phyloP scores from a whole-genome alignment of 2,329 filamentous ascomycete species.

The Cladophialophora carrionii region DNA sequence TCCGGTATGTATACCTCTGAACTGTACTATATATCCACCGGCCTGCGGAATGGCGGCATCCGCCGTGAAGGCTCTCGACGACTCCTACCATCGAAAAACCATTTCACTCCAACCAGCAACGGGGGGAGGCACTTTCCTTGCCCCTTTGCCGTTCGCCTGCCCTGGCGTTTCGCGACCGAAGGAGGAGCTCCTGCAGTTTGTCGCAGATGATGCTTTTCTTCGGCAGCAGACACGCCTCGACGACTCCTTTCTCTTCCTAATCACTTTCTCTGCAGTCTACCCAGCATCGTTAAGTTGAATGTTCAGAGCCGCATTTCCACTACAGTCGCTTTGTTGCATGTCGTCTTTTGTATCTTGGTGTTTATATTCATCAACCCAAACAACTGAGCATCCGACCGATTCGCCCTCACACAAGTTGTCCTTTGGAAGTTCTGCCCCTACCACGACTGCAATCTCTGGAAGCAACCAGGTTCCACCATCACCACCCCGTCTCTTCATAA shows the following conservation, averaged over 20 bases:
- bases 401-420: neutral
- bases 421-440: neutral
- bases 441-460: neutral
- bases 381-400: neutral
- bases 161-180: neutral
- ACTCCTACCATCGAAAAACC: neutral
- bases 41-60: neutral
- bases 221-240: neutral
- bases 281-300: conserved; percentile 1
- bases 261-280: neutral
- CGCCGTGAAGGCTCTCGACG: neutral
- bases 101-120: neutral
- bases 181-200: neutral
- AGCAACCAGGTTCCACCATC: neutral
- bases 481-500: neutral
- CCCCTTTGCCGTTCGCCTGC: neutral
- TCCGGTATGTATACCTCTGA: conserved; percentile 20
- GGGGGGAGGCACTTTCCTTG: neutral
- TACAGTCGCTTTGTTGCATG: neutral
- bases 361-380: neutral
- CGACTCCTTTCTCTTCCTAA: neutral
- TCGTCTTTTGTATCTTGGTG: neutral
- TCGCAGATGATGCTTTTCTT: neutral
- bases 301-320: neutral
- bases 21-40: conserved; percentile 7